phyloP scores from a whole-genome alignment of 2,329 filamentous ascomycete genomes.

The Exophiala dermatitidis region DNA sequence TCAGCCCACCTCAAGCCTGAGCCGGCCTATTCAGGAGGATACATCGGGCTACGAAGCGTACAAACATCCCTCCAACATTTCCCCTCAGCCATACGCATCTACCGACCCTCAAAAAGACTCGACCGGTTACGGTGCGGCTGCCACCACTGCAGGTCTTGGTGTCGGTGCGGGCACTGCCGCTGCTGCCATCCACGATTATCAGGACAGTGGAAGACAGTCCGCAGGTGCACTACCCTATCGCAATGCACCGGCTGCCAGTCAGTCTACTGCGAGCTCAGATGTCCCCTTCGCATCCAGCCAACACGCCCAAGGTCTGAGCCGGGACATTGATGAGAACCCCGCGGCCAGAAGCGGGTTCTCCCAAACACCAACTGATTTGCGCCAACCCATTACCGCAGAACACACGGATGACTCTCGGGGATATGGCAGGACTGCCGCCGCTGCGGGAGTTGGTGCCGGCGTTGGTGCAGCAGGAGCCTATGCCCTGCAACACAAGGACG shows the following conservation, averaged over 20 bases:
- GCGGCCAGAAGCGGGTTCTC: neutral
- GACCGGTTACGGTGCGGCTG: neutral
- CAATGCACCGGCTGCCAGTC: neutral
- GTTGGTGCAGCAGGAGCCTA: constrained; percentile 6
- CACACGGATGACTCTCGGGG: constrained; percentile 7
- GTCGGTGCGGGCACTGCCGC: neutral
- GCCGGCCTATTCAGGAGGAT: neutral
- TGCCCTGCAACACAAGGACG: constrained; percentile 5
- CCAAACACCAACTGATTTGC: neutral
- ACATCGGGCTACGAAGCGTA: neutral
- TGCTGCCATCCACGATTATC: neutral
- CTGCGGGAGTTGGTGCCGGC: constrained; percentile 13
- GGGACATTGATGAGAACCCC: neutral
- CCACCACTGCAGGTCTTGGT: neutral
- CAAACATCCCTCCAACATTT: neutral
- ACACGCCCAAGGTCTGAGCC: neutral
- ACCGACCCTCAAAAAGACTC: neutral
- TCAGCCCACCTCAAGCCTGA: neutral
- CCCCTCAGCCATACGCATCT: neutral
- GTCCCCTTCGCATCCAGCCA: neutral
- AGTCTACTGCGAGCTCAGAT: neutral
- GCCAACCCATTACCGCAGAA: neutral
- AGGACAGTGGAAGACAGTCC: neutral
- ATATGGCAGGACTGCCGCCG: constrained; percentile 13
- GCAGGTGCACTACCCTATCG: neutral